Percentiles rank a stretch among this genome's conserved stretches.
These are phyloP conservation scores for Trichophaea hybrida DNA, from an alignment of 2,329 filamentous ascomycete genomes.

Conservation along the genomic window DNA sequence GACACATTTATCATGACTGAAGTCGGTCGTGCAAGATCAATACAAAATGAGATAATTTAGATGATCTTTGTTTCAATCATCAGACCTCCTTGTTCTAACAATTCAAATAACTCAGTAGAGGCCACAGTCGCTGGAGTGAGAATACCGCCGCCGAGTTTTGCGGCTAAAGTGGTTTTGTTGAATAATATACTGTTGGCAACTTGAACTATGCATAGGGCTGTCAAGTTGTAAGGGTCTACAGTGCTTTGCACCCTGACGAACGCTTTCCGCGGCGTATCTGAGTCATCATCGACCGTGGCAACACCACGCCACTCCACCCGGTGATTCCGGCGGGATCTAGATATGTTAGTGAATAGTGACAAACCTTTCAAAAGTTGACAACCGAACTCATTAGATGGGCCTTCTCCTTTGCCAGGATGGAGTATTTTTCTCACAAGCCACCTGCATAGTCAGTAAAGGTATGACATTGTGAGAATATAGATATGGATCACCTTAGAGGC, in stretches of 20 bases:
- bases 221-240: constrained; percentile 24
- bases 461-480: background rate
- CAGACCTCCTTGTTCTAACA: constrained; percentile 22
- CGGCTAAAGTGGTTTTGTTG: constrained; percentile 9
- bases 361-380: background rate
- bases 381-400: constrained; percentile 21
- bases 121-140: constrained; percentile 38
- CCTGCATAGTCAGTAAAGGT: constrained; percentile 1
- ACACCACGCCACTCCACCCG: constrained; percentile 21
- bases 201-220: constrained; percentile 21
- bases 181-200: constrained; percentile 21
- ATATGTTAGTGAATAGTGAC: background rate
- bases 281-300: constrained; percentile 20
- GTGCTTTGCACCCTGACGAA: constrained; percentile 21
- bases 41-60: background rate
- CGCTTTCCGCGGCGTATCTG: constrained; percentile 21
- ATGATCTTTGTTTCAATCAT: constrained; percentile 2
- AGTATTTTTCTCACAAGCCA: constrained; percentile 22
- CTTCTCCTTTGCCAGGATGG: constrained; percentile 20
- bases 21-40: no score
- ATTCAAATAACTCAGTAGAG: constrained; percentile 34
- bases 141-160: constrained; percentile 33
- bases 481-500: constrained; percentile 20
- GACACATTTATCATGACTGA: no score
- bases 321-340: constrained; percentile 15